A percentile compares a stretch with the other conserved stretches of the same genome.
phyloP scores from a whole-genome alignment of 225 moss, liverwort and hornwort species.

The Marchantia polymorpha region DNA sequence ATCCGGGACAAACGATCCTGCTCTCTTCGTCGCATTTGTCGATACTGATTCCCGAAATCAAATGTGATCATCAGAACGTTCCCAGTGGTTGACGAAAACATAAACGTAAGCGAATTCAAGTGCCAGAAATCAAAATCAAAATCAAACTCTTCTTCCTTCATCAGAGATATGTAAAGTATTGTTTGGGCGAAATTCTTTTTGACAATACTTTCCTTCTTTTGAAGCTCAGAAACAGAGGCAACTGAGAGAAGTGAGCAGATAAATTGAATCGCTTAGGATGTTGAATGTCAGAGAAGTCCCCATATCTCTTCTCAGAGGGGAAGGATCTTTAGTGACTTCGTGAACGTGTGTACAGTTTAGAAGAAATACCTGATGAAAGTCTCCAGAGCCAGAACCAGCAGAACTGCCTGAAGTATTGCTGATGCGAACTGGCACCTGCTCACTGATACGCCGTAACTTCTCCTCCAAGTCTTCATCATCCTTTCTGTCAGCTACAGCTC shows the following conservation, averaged over 20 bases:
- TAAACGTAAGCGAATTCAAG: neutral
- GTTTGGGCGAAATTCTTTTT: neutral
- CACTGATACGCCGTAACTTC: slow-evolving; percentile 95
- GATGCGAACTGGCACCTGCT: slow-evolving; percentile 97
- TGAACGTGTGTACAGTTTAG: no score
- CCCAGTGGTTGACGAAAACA: neutral
- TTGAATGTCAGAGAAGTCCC: no score
- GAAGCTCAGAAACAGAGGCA: no score
- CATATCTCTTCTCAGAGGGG: no score
- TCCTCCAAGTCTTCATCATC: slow-evolving; percentile 99
- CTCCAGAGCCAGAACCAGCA: slow-evolving; percentile 95
- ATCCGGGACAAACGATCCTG: slow-evolving; percentile 91
- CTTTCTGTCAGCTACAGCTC: slow-evolving; percentile 50
- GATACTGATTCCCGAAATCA: slow-evolving; percentile 48
- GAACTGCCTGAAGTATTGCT: slow-evolving; percentile 99
- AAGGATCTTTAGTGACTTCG: no score
- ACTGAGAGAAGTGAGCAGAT: no score
- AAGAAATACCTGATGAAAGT: slow-evolving; percentile 87
- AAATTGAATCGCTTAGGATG: no score
- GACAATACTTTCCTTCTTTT: no score
- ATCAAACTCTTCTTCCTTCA: neutral
- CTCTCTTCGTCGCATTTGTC: slow-evolving; percentile 98
- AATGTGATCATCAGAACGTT: neutral
- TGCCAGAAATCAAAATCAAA: neutral
- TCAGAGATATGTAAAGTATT: neutral